Base-by-base conservation (phyloP, 345 rosid species). In the Draba incana region DNA sequence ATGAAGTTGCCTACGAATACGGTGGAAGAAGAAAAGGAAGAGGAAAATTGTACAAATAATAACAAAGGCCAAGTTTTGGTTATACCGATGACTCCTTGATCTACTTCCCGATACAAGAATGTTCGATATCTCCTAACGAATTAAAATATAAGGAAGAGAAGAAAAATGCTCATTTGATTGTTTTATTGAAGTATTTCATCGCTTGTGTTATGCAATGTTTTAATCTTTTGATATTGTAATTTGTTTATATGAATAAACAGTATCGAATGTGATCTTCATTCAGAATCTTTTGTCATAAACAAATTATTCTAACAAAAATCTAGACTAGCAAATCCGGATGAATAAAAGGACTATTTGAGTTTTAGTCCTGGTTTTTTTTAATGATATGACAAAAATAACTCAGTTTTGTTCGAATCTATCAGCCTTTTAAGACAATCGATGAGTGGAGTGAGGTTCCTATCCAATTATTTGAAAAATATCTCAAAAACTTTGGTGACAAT, bases 31-130 rank as follows among this genome's bases (percentile, higher is more conserved):
- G 75, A 50, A 30, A 63, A 63, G 42, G 75, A 69, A 75, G 79
- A 75, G 41, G 69, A 54, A 55, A 10, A 2, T 35, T 46, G 20
- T 53, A 50, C 62, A 50, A 66, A 58, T 42, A 10, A 33, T 50
- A 55, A 55, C 39, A 69, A 15, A 50, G 71, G 66, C 24, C 66
- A 45, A 5, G 44, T 49, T 49, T 57, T 75, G 62, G 75, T 58
- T 64, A 62, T 64, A 12, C 79, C 79, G 9, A 69, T 75, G 79
- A 75, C 79, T 50, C 79, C 79, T 69, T 75, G 23, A 75, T 61
- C 50, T 51, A 57, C 49, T 45, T 45, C 50, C 51, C 42, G 10
- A 61, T 20, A 42, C 53, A 11, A 46, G 46, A 27, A 59, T 30
- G 31, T 16, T 37, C 14, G 7, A 60, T 53, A 49, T 39, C 3